These are phyloP conservation scores for Monosporascus sp. DNA, from an alignment of 2,329 filamentous ascomycete genomes.

Conservation along the genomic window DNA sequence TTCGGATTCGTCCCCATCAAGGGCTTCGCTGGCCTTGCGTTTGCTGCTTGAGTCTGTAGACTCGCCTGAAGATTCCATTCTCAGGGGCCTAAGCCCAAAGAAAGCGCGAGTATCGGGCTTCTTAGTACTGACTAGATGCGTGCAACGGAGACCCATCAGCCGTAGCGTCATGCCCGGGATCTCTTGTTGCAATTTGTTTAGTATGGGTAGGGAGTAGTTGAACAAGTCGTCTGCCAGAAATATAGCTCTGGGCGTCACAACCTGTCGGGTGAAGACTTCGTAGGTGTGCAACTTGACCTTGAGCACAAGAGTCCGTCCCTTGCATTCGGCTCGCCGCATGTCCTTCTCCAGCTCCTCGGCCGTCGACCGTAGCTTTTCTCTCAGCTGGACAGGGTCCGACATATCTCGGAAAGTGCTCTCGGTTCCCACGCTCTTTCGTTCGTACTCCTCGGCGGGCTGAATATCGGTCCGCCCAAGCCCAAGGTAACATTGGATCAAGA, in stretches of 20 bases:
- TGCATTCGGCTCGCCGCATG: conserved; percentile 71
- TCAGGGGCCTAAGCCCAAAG: conserved; percentile 58
- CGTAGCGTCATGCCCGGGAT: conserved; percentile 73
- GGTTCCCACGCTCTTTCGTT: conserved; percentile 89
- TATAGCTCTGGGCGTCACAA: conserved; percentile 67
- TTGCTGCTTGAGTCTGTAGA: conserved; percentile 20
- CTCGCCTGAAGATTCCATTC: conserved; percentile 14
- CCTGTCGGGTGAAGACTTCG: conserved; percentile 82
- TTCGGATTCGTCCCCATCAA: conserved; percentile 52
- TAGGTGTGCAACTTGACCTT: conserved; percentile 95
- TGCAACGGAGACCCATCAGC: conserved; percentile 84
- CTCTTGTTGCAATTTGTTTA: conserved; percentile 78
- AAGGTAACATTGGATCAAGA: conserved; percentile 77
- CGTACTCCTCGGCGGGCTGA: conserved; percentile 81
- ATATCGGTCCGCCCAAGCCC: conserved; percentile 82
- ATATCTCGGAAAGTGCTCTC: conserved; percentile 88
- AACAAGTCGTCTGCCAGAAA: conserved; percentile 76
- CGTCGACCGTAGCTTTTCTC: conserved; percentile 72
- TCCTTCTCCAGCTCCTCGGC: conserved; percentile 87
- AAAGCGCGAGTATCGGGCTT: conserved; percentile 73
- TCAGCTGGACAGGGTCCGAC: conserved; percentile 59
- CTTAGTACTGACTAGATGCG: conserved; percentile 79
- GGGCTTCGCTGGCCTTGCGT: conserved; percentile 28
- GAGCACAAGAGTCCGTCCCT: conserved; percentile 83
- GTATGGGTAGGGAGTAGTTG: conserved; percentile 72